Conservation (phyloP, 176 grass and related monocot species). For the Carex parvula region DNA sequence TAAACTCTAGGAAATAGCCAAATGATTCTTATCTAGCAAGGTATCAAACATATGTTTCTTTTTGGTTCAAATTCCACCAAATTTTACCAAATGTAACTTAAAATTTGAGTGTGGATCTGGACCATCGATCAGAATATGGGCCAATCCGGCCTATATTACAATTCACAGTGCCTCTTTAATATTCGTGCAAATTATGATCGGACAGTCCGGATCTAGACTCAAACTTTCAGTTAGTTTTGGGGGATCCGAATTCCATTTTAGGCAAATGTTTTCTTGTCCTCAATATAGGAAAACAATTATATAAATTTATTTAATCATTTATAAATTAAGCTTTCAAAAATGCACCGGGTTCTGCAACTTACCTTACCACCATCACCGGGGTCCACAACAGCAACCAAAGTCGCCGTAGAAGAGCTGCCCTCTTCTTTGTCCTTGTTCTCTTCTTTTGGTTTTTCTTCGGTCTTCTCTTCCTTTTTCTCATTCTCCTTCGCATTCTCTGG, state of each 20-base stretch:
- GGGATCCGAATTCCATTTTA: too few relatives aligned
- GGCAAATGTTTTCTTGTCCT: too few relatives aligned
- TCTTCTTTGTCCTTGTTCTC: neutral
- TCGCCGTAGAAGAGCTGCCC: neutral
- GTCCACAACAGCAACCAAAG: neutral
- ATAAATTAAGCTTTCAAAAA: neutral
- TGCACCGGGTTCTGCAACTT: neutral
- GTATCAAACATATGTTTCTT: neutral
- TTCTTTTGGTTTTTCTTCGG: neutral
- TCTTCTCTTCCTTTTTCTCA: neutral
- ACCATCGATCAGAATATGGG: too few relatives aligned
- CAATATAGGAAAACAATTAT: neutral
- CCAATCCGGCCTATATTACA: too few relatives aligned
- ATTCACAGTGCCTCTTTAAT: too few relatives aligned
- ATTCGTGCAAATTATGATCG: too few relatives aligned
- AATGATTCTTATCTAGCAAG: neutral
- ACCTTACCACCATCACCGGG: neutral
- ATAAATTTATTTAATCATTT: neutral
- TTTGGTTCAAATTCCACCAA: neutral
- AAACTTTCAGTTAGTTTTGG: too few relatives aligned
- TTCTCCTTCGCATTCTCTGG: neutral
- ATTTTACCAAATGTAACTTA: neutral
- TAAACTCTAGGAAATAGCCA: neutral
- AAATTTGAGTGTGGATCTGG: too few relatives aligned
- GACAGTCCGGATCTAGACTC: too few relatives aligned